A percentile compares a stretch with the other conserved stretches of the same genome.
Evolutionary conservation across 2,329 filamentous ascomycete species (phyloP).

Genomic region (Hypocreales sp.): DNA sequence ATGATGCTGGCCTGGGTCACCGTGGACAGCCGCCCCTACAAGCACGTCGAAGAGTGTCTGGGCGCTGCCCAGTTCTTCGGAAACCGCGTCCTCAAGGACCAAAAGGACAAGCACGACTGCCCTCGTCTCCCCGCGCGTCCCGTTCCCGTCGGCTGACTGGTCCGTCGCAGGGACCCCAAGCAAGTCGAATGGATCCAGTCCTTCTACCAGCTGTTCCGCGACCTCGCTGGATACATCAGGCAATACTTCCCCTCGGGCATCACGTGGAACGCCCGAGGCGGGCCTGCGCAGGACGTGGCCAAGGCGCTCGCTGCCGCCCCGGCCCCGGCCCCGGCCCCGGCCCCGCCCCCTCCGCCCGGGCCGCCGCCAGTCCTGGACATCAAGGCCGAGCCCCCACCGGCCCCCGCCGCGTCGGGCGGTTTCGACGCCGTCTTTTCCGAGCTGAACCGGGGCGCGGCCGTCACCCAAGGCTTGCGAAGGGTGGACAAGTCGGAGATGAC

Average conservation of each 20-base stretch:
- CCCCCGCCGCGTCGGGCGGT: slow-evolving; percentile 32
- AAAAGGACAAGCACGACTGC: slow-evolving; percentile 48
- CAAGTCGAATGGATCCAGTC: slow-evolving; percentile 82
- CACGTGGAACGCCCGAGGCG: slow-evolving; percentile 69
- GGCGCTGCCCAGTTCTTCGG: slow-evolving; percentile 85
- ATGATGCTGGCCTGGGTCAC: slow-evolving; percentile 84
- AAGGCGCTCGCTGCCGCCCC: slow-evolving; percentile 34
- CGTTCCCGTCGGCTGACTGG: too few species aligned
- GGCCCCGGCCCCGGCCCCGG: too few species aligned
- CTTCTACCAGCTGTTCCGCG: slow-evolving; percentile 84
- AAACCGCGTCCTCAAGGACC: slow-evolving; percentile 82
- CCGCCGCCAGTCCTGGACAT: slow-evolving; percentile 52
- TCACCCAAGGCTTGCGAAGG: slow-evolving; percentile 80
- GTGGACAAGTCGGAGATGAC: slow-evolving; percentile 96
- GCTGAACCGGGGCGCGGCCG: slow-evolving; percentile 74
- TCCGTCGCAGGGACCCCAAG: slow-evolving; percentile 64
- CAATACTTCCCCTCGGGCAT: slow-evolving; percentile 67
- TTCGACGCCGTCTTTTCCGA: slow-evolving; percentile 84
- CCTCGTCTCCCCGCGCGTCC: too few species aligned
- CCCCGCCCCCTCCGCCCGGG: slow-evolving; percentile 55
- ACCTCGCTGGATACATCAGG: slow-evolving; percentile 71
- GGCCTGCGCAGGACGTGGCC: slow-evolving; percentile 52
- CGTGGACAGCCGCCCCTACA: slow-evolving; percentile 66
- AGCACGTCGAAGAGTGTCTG: slow-evolving; percentile 72
- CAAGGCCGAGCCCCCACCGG: slow-evolving; percentile 22